Percentiles rank a stretch among this genome's conserved stretches.
Evolutionary conservation across 352 stramenopile species (phyloP).

Genomic region (Detonula confervacea): DNA sequence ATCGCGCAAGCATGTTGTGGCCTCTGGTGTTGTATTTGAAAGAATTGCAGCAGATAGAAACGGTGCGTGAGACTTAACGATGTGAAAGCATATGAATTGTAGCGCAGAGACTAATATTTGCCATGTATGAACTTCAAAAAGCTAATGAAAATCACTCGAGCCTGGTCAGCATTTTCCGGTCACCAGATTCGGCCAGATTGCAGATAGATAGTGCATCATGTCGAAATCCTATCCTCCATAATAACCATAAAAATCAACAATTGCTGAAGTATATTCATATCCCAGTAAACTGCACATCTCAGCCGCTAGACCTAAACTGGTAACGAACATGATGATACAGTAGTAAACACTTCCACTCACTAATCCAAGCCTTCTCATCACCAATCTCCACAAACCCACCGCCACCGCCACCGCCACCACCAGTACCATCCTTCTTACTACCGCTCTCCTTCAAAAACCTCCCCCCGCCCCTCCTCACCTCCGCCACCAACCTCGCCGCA

Average conservation of each 20-base stretch:
- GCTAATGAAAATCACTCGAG: too few species aligned
- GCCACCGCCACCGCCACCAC: too few species aligned
- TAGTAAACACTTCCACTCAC: background rate
- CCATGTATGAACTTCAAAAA: too few species aligned
- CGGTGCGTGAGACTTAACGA: too few species aligned
- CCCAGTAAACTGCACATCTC: too few species aligned
- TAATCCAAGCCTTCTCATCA: background rate
- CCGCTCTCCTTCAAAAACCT: background rate
- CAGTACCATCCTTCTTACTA: background rate
- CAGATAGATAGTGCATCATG: background rate
- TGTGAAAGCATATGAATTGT: too few species aligned
- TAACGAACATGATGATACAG: too few species aligned
- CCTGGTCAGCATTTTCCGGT: too few species aligned
- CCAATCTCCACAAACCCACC: background rate
- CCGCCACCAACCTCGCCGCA: background rate
- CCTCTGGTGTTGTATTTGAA: background rate
- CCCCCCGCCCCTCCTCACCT: background rate
- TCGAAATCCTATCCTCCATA: background rate
- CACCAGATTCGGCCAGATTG: background rate
- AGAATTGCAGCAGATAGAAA: too few species aligned
- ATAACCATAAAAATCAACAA: background rate
- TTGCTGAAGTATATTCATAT: background rate
- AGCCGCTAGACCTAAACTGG: too few species aligned
- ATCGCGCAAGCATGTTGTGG: background rate
- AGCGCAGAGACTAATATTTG: background rate